Base-by-base conservation (phyloP, 768 basidiomycete genomes). In the Trametes cinnabarina region DNA sequence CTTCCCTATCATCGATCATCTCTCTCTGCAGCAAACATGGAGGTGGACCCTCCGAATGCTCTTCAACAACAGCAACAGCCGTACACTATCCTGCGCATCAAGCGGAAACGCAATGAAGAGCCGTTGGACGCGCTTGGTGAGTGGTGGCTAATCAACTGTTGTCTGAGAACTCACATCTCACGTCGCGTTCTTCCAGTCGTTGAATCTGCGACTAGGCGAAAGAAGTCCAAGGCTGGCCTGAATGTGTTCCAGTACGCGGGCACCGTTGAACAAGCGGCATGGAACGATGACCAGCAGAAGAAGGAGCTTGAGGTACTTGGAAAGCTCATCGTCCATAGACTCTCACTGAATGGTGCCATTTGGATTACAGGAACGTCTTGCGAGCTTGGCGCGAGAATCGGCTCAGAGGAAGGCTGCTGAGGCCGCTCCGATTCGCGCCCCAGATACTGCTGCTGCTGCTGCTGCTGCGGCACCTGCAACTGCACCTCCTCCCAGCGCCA, bases 211-310 rank as follows among this genome's bases (percentile, higher is more conserved):
- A 70, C 76, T 39, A 81, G 79, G 30, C 73, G 83, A 56, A 90
- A 90, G 73, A 90, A 83, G 68, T 77, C 83, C 4, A 79, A 82
- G 9, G 76, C 72, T 25, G 75, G 71, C 3, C 19, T 79, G 25
- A 85, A 85, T 41, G 80, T 92, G 25, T 92, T 92, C 64, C 85
- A 91, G 68, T 91, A 90, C 70, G 88, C 88, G 0, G 85, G 86
- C 65, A 92, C 90, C 0, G 84, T 92, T 19, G 90, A 92, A 62
- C 74, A 79, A 25, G 79, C 77, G 32, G 82, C 77, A 28, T 92
- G 88, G 88, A 76, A 86, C 41, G 82, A 89, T 67, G 81, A 79
- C 44, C 69, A 74, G 58, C 70, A 74, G 50, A 79, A 83, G 63
- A 80, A 80, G 65, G 81, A 77, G 39, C 79, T 92, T 17, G 82